A percentile compares a stretch with the other conserved stretches of the same genome.
Conservation (phyloP, 345 rosid species). For the Lumnitzera littorea region DNA sequence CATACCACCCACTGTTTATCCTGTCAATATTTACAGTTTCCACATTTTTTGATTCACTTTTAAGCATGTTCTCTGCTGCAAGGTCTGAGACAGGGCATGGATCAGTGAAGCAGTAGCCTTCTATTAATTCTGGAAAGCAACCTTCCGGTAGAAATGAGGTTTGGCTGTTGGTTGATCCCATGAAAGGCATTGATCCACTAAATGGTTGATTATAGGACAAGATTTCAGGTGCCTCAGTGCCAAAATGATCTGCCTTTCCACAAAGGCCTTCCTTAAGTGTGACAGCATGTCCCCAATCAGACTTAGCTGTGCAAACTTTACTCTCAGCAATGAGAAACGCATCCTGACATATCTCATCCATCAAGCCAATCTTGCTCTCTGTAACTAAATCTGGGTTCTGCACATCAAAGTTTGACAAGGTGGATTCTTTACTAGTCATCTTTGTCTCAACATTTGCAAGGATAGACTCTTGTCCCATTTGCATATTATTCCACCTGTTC, state of each 20-base stretch:
- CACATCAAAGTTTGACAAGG: constrained; percentile 31
- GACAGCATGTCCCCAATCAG: constrained; percentile 24
- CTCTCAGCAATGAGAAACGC: constrained; percentile 48
- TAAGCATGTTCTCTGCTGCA: constrained; percentile 29
- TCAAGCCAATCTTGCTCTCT: constrained; percentile 41
- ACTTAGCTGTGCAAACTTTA: constrained; percentile 26
- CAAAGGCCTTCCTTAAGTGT: constrained; percentile 31
- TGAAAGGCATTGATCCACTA: constrained; percentile 31
- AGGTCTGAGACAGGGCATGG: constrained; percentile 48
- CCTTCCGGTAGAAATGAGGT: constrained; percentile 39
- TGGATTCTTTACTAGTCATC: constrained; percentile 17
- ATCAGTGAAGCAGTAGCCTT: constrained; percentile 68
- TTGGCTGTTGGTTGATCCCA: constrained; percentile 43
- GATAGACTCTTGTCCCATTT: constrained; percentile 40
- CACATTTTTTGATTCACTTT: constrained; percentile 21
- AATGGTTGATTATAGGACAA: constrained; percentile 24
- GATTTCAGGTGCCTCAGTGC: constrained; percentile 30
- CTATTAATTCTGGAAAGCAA: constrained; percentile 64
- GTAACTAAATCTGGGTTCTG: constrained; percentile 20
- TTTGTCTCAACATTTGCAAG: constrained; percentile 26
- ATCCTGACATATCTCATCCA: constrained; percentile 75
- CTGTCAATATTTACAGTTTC: constrained; percentile 40
- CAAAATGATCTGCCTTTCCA: constrained; percentile 31
- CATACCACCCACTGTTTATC: constrained; percentile 73
- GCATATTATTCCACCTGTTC: constrained; percentile 66